Evolutionary conservation across 1,284 basidiomycete species (phyloP).

Genomic region (Takashimella koratensis): DNA sequence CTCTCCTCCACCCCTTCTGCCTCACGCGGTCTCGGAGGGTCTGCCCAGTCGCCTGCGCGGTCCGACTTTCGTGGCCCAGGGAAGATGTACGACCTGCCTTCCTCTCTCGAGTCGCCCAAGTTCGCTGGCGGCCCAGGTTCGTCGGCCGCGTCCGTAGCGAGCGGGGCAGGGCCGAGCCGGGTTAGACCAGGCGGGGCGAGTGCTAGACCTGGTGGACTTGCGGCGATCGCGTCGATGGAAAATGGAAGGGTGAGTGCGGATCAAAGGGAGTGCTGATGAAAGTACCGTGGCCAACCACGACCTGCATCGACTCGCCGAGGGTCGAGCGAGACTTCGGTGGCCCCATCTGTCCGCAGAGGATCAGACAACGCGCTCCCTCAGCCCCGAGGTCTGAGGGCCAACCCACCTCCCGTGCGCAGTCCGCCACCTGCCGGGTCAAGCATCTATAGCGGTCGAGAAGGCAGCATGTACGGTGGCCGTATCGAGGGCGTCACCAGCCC

Average conservation of each 20-base stretch:
- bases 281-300: neutral
- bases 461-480: slow-evolving; percentile 19
- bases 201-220: slow-evolving; percentile 8
- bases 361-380: neutral
- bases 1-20: slow-evolving; percentile 7
- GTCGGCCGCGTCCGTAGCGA: too few relatives aligned
- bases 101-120: slow-evolving; percentile 8
- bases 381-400: neutral
- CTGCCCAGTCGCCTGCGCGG: slow-evolving; percentile 11
- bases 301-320: neutral
- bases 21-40: slow-evolving; percentile 3
- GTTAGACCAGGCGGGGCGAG: too few relatives aligned
- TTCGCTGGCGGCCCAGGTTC: too few relatives aligned
- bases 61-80: slow-evolving; percentile 5
- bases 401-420: neutral
- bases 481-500: slow-evolving; percentile 26
- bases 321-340: neutral
- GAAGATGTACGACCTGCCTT: slow-evolving; percentile 16
- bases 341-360: neutral
- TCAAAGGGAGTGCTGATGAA: neutral
- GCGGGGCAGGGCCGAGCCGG: too few relatives aligned
- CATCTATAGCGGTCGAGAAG: slow-evolving; percentile 28
- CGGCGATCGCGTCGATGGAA: slow-evolving; percentile 3
- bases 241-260: neutral
- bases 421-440: slow-evolving; percentile 6